Base-by-base conservation (phyloP, 2,329 filamentous ascomycete genomes). In the Sporothrix humicola region DNA sequence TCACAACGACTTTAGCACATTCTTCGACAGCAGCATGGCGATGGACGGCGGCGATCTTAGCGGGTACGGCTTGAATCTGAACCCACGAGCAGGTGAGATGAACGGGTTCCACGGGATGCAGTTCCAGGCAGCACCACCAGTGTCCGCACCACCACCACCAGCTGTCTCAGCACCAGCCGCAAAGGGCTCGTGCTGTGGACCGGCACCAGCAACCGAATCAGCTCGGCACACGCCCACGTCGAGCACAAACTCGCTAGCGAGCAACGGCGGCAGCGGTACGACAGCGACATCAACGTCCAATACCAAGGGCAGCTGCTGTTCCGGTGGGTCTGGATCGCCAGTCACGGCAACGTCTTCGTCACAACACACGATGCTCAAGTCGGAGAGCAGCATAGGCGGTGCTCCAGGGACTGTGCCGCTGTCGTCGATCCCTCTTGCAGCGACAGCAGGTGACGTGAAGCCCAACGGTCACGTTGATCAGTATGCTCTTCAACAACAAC, bases 161-260 rank as follows among this genome's bases (percentile, higher is more conserved):
- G 31, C 61, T 7, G 52, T 31, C 9, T 42, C 72, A 10, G 26
- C 31, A 37, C 31, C 31, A 37, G 4, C 31, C 4, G 4, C 73
- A 4, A 73, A 70, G 12, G 59, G 69, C 3, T 74, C 74, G 3
- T 76, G 75, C 68, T 76, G 73, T 52, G 71, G 66, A 37, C 69
- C 70, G 48, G 73, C 74, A 31, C 66, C 73, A 59, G 13, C 71
- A 9, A 31, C 42, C 20, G 73, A 72, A 5, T 72, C 74, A 4
- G 70, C 69, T 8, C 63, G 61, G 7, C 73, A 76, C 52, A 77
- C 76, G 20, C 76, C 75, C 1, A 74, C 72, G 2, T 77, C 76
- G 7, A 76, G 76, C 52, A 73, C 72, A 10, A 73, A 59, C 4
- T 76, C 76, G 17, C 17, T 75, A 2, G 52, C 20, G 0, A 76